Base-by-base conservation (phyloP, 2,329 filamentous ascomycete species). In the Hypoxylon sp. region DNA sequence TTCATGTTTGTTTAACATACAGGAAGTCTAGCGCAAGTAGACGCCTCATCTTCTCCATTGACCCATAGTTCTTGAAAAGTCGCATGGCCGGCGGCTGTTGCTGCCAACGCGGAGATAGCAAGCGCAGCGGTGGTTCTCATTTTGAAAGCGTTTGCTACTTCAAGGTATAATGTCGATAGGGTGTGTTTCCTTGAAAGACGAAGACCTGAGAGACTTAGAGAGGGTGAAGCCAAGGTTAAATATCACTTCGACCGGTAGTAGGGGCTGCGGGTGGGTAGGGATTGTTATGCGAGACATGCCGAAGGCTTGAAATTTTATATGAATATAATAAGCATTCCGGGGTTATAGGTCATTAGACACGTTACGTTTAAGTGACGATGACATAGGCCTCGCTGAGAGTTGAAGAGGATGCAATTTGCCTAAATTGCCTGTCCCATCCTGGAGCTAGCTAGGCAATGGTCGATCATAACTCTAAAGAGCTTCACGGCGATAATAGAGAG, bases 51-150 rank as follows among this genome's bases (percentile, higher is more conserved):
- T 23, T 79, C 75, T 10, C 80, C 82, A 59, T 82, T 78, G 25
- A 84, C 81, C 82, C 82, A 85, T 36, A 85, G 76, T 13, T 84
- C 76, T 69, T 87, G 85, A 77, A 85, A 86, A 32, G 81, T 83
- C 45, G 85, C 83, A 68, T 87, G 85, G 53, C 79, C 80, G 51
- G 80, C 73, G 14, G 79, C 83, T 28, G 80, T 71, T 34, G 75
- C 73, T 14, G 77, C 80, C 36, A 73, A 30, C 49, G 61, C 68
- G 17, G 38, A 43, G 38, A 43, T 10, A 43, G 38, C 38, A 25
- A 73, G 51, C 3, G 65, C 46, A 23, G 62, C 46, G 9, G 48
- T 10, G 23, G 67, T 51, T 65, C 61, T 73, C 71, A 73, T 73
- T 60, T 34, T 70, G 59, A 34, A 30, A 10, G 19, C 11, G 17